phyloP scores from a whole-genome alignment of 2,329 filamentous ascomycete species.

The Phyllosticta ampelicida region DNA sequence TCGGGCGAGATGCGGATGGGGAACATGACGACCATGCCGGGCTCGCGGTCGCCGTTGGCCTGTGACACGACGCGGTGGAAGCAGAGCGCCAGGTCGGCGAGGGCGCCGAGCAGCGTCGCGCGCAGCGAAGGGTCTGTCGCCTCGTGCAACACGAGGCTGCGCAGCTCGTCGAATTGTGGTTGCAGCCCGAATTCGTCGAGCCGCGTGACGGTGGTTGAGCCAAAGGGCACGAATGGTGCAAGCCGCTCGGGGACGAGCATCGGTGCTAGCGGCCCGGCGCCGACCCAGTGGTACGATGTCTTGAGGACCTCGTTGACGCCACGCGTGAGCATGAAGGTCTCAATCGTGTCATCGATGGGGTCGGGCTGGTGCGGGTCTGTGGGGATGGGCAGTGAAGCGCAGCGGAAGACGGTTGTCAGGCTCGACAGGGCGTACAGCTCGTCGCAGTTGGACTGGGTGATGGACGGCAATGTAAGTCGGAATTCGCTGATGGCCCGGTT shows the following conservation, averaged over 20 bases:
- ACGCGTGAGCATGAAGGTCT: slow-evolving; percentile 25
- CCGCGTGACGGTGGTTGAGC: not conserved
- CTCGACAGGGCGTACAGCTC: slow-evolving; percentile 17
- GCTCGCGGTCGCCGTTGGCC: slow-evolving; percentile 22
- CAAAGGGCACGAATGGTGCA: slow-evolving; percentile 1
- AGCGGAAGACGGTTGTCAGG: slow-evolving; percentile 7
- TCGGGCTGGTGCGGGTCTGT: slow-evolving; percentile 7
- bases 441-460: slow-evolving; percentile 21
- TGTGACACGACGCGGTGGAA: slow-evolving; percentile 6
- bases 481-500: slow-evolving; percentile 25
- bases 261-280: not conserved
- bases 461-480: slow-evolving; percentile 19
- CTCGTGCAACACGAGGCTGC: not conserved
- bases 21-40: slow-evolving; percentile 28
- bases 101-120: not conserved
- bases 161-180: slow-evolving; percentile 3
- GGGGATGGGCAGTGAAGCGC: slow-evolving; percentile 3
- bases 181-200: slow-evolving; percentile 7
- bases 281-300: slow-evolving; percentile 2
- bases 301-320: slow-evolving; percentile 22
- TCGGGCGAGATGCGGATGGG: slow-evolving; percentile 24
- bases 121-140: slow-evolving; percentile 5
- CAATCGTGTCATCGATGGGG: slow-evolving; percentile 23
- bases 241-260: slow-evolving; percentile 6
- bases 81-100: slow-evolving; percentile 3